These are phyloP conservation scores for Wickerhamomyces canadensis DNA, from an alignment of 805 yeast species.

Conservation along the genomic window DNA sequence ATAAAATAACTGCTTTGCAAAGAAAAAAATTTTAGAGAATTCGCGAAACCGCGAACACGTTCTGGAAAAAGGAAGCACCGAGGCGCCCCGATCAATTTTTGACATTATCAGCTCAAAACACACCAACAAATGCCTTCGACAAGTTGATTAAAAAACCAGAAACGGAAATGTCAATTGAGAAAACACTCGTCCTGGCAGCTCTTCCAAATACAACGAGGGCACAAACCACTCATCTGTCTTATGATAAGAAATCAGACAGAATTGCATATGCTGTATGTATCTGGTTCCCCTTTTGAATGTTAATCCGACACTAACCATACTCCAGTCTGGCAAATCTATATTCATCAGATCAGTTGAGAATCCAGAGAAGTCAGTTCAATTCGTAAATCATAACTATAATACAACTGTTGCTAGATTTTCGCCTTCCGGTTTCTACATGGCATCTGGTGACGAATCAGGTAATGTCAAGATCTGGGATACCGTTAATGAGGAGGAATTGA, in stretches of 20 bases:
- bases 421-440: conserved; percentile 86
- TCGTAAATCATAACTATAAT: conserved; percentile 59
- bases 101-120: no score
- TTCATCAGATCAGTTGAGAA: conserved; percentile 58
- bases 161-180: conserved; percentile 18
- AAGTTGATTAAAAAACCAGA: no score
- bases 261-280: conserved; percentile 59
- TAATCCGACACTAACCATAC: neutral
- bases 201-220: conserved; percentile 76
- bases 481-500: conserved; percentile 42
- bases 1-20: neutral
- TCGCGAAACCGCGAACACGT: neutral
- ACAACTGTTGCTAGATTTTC: conserved; percentile 85
- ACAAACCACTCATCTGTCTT: conserved; percentile 65
- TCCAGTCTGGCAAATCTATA: conserved; percentile 63
- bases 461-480: conserved; percentile 85
- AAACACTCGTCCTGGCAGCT: conserved; percentile 52
- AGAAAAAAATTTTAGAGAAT: neutral
- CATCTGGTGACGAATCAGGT: conserved; percentile 91
- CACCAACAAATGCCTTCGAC: no score
- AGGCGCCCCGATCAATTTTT: no score
- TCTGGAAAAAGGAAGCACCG: neutral
- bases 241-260: conserved; percentile 61
- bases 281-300: neutral
- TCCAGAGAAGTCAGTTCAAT: conserved; percentile 56